Evolutionary conservation across 163 green algal genomes (phyloP), one percentile per base, ranked within the genome.

Genomic region (Picocystis sp.): DNA sequence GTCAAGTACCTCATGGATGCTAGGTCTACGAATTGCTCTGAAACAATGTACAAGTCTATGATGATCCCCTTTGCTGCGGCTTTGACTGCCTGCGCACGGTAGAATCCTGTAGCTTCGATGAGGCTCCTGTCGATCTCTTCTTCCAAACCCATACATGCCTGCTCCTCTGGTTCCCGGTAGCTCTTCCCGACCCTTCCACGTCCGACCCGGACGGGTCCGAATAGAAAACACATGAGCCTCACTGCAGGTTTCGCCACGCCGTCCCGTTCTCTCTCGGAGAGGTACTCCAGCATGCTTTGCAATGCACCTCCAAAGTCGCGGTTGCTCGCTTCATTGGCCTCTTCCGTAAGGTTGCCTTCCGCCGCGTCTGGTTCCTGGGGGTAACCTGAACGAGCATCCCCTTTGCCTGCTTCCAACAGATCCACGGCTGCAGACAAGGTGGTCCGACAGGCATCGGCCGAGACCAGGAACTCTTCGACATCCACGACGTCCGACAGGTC

Each of bases 11-110:
- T 58, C 24, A 93, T 45, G 10, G 60, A 61, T 3, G 67, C 51
- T 47, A 92, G 54, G n/a, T 74, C 70, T 33, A 72, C 22, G 23
- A 56, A 62, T 11, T 68, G 47, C 47, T 34, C 33, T 19, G 63
- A 65, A 13, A 81, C 62, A 11, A 71, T 76, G 63, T 72, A 92
- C 12, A 93, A 15, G 64, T 94, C 84, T 6, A 84, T 53, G 13
- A 60, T 69, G 1, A 89, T 67, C 3, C 78, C 80, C 60, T 84
- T 63, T 12, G 70, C 67, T 13, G 75, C 72, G 3, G 74, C 76
- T 2, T 70, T 71, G 3, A 75, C 57, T 2, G 67, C 80, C 6
- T 71, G 72, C 50, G 83, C 66, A 60, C 77, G 69, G 50, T 86
- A 91, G 54, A 89, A 91, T 1, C 62, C 54, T 60, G 29, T 21